Evolutionary conservation across 2,329 filamentous ascomycete species (phyloP).

Genomic region (Stagonosporopsis cucurbitacearum): DNA sequence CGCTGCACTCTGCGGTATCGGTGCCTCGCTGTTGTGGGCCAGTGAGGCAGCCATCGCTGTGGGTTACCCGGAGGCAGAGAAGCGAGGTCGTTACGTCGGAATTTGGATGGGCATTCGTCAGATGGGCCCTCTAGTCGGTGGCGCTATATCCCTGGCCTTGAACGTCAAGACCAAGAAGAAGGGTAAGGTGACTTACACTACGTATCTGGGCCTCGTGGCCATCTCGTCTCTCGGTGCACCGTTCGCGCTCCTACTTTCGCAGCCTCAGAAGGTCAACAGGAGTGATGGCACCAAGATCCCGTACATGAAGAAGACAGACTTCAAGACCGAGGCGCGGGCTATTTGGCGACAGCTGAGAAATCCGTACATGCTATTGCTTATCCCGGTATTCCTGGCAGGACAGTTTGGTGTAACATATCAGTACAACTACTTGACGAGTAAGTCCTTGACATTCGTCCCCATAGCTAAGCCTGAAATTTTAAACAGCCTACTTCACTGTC

Average conservation of each 20-base stretch:
- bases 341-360: constrained; percentile 5
- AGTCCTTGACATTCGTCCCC: not conserved
- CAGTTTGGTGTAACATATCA: constrained; percentile 6
- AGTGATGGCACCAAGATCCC: constrained; percentile 4
- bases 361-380: constrained; percentile 5
- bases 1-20: constrained; percentile 3
- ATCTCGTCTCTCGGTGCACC: constrained; percentile 3
- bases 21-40: constrained; percentile 4
- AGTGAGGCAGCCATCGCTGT: constrained; percentile 6
- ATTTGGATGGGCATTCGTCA: constrained; percentile 8
- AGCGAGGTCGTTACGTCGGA: constrained; percentile 4
- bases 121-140: constrained; percentile 3
- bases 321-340: constrained; percentile 2
- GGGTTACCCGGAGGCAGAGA: constrained; percentile 3
- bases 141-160: constrained; percentile 1
- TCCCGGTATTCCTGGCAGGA: constrained; percentile 6
- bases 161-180: constrained; percentile 9
- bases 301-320: constrained; percentile 8
- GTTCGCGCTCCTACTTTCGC: not conserved
- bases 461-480: not conserved
- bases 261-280: constrained; percentile 8
- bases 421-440: constrained; percentile 7
- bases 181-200: constrained; percentile 7
- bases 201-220: constrained; percentile 1
- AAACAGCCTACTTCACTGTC: constrained; percentile 14